phyloP scores from a whole-genome alignment of 2,329 filamentous ascomycete species.

The Claviceps paspali region DNA sequence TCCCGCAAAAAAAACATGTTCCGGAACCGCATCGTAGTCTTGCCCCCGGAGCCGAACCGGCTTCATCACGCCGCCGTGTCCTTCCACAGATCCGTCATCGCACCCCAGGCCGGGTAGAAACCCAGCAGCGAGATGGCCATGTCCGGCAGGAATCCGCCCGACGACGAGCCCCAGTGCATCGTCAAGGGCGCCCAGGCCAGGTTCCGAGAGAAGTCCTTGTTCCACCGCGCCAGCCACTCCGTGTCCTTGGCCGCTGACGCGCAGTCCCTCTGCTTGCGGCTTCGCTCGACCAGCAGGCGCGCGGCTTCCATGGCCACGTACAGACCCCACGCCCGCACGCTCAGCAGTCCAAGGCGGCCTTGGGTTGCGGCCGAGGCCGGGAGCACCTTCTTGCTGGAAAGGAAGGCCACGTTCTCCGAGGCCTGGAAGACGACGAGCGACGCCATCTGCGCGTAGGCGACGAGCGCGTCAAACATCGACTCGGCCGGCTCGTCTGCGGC shows the following conservation, averaged over 20 bases:
- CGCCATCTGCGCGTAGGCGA: constrained; percentile 54
- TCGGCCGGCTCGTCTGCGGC: constrained; percentile 20
- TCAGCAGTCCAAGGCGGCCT: constrained; percentile 51
- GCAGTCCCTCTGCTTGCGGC: constrained; percentile 22
- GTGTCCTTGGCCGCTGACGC: constrained; percentile 16
- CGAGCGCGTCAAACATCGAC: constrained; percentile 23
- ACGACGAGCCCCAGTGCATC: constrained; percentile 59
- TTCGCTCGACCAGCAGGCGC: constrained; percentile 38
- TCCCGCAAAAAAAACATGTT: too few species aligned
- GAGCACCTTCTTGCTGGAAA: constrained; percentile 59
- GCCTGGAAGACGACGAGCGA: constrained; percentile 58
- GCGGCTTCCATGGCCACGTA: constrained; percentile 66
- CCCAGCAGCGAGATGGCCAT: constrained; percentile 25
- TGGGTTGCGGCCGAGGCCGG: constrained; percentile 40
- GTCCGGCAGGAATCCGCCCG: constrained; percentile 39
- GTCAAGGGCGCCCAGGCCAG: constrained; percentile 68
- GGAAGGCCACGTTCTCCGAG: constrained; percentile 71
- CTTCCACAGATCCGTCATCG: constrained; percentile 31
- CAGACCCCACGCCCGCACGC: constrained; percentile 63
- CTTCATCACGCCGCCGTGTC: constrained; percentile 15
- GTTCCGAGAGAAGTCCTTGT: constrained; percentile 53
- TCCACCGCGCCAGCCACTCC: constrained; percentile 38
- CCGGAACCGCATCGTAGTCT: too few species aligned
- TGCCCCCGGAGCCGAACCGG: too few species aligned
- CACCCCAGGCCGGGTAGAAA: constrained; percentile 27